Percentiles rank a stretch among this genome's conserved stretches.
These are phyloP conservation scores for Hydnomerulius pinastri DNA, from an alignment of 768 basidiomycete species.

Conservation along the genomic window DNA sequence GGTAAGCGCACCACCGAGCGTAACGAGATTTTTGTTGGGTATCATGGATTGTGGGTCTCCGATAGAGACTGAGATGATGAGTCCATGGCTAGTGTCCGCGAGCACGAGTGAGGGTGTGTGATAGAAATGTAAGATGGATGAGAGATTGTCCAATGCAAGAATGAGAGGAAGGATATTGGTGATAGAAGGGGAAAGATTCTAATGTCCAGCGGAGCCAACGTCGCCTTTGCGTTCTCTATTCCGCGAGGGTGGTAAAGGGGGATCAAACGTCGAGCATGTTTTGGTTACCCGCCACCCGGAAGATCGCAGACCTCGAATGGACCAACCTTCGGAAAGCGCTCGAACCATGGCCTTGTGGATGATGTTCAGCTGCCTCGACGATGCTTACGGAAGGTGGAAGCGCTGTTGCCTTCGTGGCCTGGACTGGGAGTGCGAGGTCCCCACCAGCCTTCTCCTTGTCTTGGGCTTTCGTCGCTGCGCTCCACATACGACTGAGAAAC, in stretches of 20 bases:
- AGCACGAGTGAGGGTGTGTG: conserved; percentile 14
- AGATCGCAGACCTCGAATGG: conserved; percentile 46
- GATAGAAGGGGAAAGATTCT: conserved; percentile 24
- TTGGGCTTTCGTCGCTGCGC: conserved; percentile 50
- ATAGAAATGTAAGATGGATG: conserved; percentile 33
- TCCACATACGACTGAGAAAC: conserved; percentile 78
- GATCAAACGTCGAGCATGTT: conserved; percentile 30
- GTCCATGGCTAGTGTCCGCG: conserved; percentile 23
- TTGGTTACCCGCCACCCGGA: conserved; percentile 34
- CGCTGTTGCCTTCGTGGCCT: conserved; percentile 7
- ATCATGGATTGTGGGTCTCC: conserved; percentile 6
- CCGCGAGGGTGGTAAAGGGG: conserved; percentile 4
- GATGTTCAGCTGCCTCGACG: conserved; percentile 27
- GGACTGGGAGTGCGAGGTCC: background rate
- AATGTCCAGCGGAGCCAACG: conserved; percentile 17
- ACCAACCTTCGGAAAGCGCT: conserved; percentile 43
- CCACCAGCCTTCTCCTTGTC: conserved; percentile 32
- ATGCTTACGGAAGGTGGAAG: conserved; percentile 21
- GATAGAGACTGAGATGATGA: conserved; percentile 1
- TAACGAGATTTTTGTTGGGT: background rate
- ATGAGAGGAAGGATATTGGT: conserved; percentile 16
- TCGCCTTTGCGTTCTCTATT: conserved; percentile 10
- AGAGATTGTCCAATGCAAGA: conserved; percentile 19
- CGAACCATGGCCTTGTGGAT: conserved; percentile 28
- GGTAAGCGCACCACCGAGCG: conserved; percentile 20